Evolutionary conservation across 164 flowering plant species (phyloP), one percentile per base, ranked within the genome.

Genomic region (Vitis rotundifolia): DNA sequence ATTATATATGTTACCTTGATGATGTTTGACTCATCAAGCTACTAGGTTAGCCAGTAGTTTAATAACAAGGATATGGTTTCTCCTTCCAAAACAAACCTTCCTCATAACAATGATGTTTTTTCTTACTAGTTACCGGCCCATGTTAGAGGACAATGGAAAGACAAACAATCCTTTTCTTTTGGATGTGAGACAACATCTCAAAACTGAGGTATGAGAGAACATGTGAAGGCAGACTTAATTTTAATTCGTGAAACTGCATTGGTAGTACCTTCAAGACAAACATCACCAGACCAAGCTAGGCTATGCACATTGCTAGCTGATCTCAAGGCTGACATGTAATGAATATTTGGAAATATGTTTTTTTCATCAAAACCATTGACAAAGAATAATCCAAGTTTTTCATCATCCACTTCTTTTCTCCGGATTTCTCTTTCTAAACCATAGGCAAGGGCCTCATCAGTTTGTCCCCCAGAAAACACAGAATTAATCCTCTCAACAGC

Each of bases 401-500:
- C 84, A 79, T 84, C 88, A 58, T 67, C 64, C 16, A 66, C 63
- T 57, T 79, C 76, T 70, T 81, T 86, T 64, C 72, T 71, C 51
- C 72, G 81, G 71, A 92, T 81, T 66, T 95, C 93, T 70, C 82
- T 91, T 77, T 90, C 95, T 74, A 95, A 82, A 53, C 98, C 97
- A 81, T 77, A 85, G 54, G 96, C 95, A 75, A 95, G 93, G 65
- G 97, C 88, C 72, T 87, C 88, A 79, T 95, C 99, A 76, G 81
- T 81, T 73, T 95, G 89, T n/a, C 86, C 77, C 65, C 82, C 87
- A 73, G 93, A 81, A 66, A 95, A 76, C 70, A 91, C 85, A 63
- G 93, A 85, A 73, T 95, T 95, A 70, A 95, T 91, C 80, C 99
- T 86, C 68, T 92, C 98, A 66, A 89, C 75, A 55, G 98, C 98